Conservation (phyloP, 768 basidiomycete species). For the Piloderma croceum region DNA sequence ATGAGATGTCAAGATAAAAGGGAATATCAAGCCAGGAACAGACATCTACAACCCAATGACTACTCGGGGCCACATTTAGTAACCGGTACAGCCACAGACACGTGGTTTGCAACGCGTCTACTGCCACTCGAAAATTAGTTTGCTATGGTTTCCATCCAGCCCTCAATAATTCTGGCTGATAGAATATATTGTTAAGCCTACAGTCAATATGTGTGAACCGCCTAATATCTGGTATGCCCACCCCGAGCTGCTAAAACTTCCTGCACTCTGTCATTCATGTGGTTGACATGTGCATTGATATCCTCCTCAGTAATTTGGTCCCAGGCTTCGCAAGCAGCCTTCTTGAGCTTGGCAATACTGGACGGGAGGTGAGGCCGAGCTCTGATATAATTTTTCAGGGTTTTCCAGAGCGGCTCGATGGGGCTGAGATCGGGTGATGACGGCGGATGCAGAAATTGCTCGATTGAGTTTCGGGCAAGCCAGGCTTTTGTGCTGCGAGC, state of each 20-base stretch:
- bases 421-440: conserved; percentile 5
- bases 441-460: conserved; percentile 7
- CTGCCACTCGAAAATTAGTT: too few species aligned
- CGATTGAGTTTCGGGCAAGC: conserved; percentile 7
- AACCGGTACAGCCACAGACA: too few species aligned
- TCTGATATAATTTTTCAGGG: conserved; percentile 1
- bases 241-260: conserved; percentile 4
- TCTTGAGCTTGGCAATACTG: background rate
- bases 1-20: too few species aligned
- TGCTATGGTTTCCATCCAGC: too few species aligned
- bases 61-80: too few species aligned
- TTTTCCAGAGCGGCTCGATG: conserved; percentile 4
- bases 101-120: too few species aligned
- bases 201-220: background rate
- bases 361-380: background rate
- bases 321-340: conserved; percentile 1
- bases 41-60: too few species aligned
- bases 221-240: conserved; percentile 7
- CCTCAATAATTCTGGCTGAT: too few species aligned
- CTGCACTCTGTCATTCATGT: conserved; percentile 1
- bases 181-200: too few species aligned
- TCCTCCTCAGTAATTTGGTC: conserved; percentile 4
- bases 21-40: too few species aligned
- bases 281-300: background rate
- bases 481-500: conserved; percentile 6